phyloP scores from a whole-genome alignment of 306 rosid species.

The Parietaria judaica region DNA sequence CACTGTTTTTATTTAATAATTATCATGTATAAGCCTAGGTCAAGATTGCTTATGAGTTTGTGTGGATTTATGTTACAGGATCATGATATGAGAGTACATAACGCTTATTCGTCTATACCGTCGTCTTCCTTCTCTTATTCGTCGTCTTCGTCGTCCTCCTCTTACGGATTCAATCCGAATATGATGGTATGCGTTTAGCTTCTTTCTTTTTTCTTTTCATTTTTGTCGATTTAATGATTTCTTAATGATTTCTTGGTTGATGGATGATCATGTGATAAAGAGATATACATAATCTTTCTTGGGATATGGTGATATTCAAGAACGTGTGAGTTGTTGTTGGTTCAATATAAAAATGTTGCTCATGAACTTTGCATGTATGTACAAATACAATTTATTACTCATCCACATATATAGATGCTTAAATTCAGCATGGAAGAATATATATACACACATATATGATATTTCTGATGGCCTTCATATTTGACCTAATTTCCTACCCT shows the following conservation, averaged over 20 bases:
- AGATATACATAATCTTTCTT: background rate
- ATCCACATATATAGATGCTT: no score
- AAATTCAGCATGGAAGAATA: no score
- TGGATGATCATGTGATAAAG: background rate
- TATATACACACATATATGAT: no score
- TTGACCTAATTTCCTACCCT: no score
- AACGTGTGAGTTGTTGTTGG: no score
- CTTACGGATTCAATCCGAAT: conserved; percentile 67
- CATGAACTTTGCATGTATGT: no score
- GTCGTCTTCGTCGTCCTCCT: conserved; percentile 65
- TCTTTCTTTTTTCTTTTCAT: background rate
- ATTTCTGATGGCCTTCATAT: no score
- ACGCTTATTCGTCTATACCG: conserved; percentile 53
- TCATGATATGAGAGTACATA: conserved; percentile 51
- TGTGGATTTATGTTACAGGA: conserved; percentile 34
- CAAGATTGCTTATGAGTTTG: no score
- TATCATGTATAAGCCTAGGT: background rate
- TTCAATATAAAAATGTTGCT: no score
- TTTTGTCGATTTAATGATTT: background rate
- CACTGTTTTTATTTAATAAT: background rate
- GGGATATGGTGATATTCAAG: background rate
- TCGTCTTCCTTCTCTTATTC: conserved; percentile 70
- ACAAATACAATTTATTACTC: no score
- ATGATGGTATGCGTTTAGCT: conserved; percentile 38
- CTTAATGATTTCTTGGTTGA: background rate